Evolutionary conservation across 148 eudicot species (phyloP), one percentile per base, ranked within the genome.

Genomic region (Agrostemma githago): DNA sequence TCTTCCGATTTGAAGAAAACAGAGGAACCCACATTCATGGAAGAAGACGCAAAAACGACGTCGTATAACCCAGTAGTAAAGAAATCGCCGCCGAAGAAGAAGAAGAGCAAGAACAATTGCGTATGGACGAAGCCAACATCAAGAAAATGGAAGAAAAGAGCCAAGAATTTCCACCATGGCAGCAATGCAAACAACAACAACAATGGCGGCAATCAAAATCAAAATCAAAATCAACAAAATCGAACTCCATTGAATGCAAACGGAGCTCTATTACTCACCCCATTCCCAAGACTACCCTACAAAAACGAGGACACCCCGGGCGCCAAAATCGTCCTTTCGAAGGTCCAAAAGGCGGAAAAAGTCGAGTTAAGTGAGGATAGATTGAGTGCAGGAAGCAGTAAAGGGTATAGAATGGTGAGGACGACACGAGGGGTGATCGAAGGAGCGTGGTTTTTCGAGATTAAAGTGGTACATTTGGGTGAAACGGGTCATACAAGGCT

Each of bases 401-500:
- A 95, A 60, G 98, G 98, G 70, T 94, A 94, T 62, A 89, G 98
- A 39, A 90, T 91, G 97, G 98, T 94, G 62, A 94, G 97, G 75
- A 91, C 97, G n/a, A 95, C 97, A 2, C 79, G 98, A 79, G 98
- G 98, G 72, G 93, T 95, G 21, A 72, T 34, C 16, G 89, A 92
- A 41, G 96, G 91, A 16, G 91, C 96, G 15, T 95, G 99, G 99
- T 92, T 88, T 79, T 95, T 85, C 71, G 99, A 95, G 79, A 86
- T 95, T 53, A 95, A 84, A 80, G 81, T 95, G 43, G 77, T 86
- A 71, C 76, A 76, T 59, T 82, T 95, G 84, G 99, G 99, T 3
- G 99, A 92, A 54, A 85, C 89, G 0, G 99, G 99, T 42, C 99
- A 95, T 72, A 89, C 96, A 8, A 85, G 99, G 73, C 78, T 95